Base-by-base conservation (phyloP, 768 basidiomycete genomes). In the Leucogyrophana mollusca region DNA sequence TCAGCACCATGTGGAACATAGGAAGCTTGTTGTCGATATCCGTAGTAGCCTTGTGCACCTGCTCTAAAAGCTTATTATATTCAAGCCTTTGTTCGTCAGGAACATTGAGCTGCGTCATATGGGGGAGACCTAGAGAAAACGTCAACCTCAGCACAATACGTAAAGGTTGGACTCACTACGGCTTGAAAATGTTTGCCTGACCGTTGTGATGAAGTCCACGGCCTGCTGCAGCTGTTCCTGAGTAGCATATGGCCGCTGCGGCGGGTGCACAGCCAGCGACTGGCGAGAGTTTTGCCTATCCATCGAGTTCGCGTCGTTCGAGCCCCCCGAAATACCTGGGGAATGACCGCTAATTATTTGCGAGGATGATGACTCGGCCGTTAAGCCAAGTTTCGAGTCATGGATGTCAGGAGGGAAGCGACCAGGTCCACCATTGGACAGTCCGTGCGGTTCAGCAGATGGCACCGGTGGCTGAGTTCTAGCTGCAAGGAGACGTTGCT, bases 21-120 rank as follows among this genome's bases (percentile, higher is more conserved):
- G 69, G 68, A 13, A 88, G 62, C 52, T 73, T 80, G 27, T 46
- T 36, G 3, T 87, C 80, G 18, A 83, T 61, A 0, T 85, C 82
- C 10, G 39, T 36, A 33, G 71, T 69, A 40, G 68, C 57, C 40
- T 72, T 77, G 56, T 60, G 60, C 13, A 82, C 56, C 27, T 74
- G 69, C 40, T 83, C 81, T 22, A 87, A 66, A 4, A 75, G 34
- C 18, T 58, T 56, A 43, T 71, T 74, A 53, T 77, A 87, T 44
- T 81, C 81, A 34, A 67, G 47, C 35, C 78, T 72, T 47, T 80
- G 81, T 2, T 81, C 79, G 8, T 73, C 67, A 4, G 81, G 71
- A 21, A 87, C 55, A 14, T 73, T 71, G 14, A 69, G 56, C 7
- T 54, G 39, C 8, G 55, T 42, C 58, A 74, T 70, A 36, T 53